These are phyloP conservation scores for Lactifluus pinguis DNA, from an alignment of 768 basidiomycete species.

Conservation along the genomic window DNA sequence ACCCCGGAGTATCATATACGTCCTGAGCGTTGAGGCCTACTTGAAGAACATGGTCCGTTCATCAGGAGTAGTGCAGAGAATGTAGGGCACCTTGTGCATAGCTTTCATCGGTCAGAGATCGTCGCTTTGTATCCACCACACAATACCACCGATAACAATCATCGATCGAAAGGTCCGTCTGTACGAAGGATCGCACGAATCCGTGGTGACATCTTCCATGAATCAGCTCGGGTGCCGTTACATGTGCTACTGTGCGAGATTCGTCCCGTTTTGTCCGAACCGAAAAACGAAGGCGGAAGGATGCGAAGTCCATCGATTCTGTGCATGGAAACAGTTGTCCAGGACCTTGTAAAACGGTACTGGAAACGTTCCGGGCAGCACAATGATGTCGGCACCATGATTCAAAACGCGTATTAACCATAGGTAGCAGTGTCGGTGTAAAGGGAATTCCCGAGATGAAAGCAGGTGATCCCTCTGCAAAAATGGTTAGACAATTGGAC, in stretches of 20 bases:
- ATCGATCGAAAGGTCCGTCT: not conserved
- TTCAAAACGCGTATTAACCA: not conserved
- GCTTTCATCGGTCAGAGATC: not conserved
- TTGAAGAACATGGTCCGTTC: not conserved
- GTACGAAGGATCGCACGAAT: not conserved
- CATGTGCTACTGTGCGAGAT: not conserved
- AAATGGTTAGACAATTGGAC: too few relatives aligned
- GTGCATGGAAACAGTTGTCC: not conserved
- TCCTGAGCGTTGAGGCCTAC: not conserved
- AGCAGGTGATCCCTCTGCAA: too few relatives aligned
- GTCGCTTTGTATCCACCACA: not conserved
- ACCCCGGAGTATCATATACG: not conserved
- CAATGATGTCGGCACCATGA: not conserved
- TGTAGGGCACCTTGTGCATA: not conserved
- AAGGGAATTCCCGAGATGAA: not conserved
- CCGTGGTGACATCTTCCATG: constrained; percentile 6
- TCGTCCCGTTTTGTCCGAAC: not conserved
- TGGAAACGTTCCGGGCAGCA: not conserved
- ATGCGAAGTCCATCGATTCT: not conserved
- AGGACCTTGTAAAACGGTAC: not conserved
- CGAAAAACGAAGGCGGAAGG: not conserved
- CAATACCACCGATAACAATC: not conserved
- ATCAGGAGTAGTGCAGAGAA: not conserved
- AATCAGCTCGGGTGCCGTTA: not conserved
- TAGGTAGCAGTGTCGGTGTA: not conserved